Evolutionary conservation across 2,329 filamentous ascomycete genomes (phyloP).

Genomic region (Trichoderma harzianum): DNA sequence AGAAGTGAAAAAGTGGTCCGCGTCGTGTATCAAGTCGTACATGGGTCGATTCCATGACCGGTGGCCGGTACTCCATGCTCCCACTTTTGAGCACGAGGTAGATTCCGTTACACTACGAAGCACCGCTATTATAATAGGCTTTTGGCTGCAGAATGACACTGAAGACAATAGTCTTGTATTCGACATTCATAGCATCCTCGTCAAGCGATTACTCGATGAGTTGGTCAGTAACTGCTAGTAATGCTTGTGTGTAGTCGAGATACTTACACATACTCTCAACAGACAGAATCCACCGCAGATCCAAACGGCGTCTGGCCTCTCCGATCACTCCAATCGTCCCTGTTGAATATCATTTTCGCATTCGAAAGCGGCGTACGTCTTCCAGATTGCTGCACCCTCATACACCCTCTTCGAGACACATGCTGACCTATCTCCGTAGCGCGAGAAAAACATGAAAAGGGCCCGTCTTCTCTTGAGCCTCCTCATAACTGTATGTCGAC

Average conservation of each 20-base stretch:
- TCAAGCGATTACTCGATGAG: constrained; percentile 29
- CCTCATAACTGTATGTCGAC: constrained; percentile 34
- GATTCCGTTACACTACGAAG: constrained; percentile 27
- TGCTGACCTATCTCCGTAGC: constrained; percentile 25
- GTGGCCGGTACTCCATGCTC: constrained; percentile 41
- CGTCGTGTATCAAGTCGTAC: constrained; percentile 31
- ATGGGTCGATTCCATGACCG: constrained; percentile 40
- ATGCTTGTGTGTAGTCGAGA: no score
- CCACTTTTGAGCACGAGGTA: constrained; percentile 32
- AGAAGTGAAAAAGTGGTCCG: constrained; percentile 24
- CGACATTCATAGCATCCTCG: constrained; percentile 32
- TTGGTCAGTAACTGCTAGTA: constrained; percentile 25
- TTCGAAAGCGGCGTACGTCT: constrained; percentile 34
- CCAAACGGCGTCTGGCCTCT: constrained; percentile 28
- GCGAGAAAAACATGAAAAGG: constrained; percentile 30
- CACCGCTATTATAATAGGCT: constrained; percentile 38
- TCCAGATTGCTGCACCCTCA: neutral
- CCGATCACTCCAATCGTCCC: constrained; percentile 33
- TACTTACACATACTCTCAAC: neutral
- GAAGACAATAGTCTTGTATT: constrained; percentile 28
- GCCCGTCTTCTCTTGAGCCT: constrained; percentile 35
- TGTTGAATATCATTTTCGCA: constrained; percentile 40
- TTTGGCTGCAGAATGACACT: constrained; percentile 34
- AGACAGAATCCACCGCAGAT: constrained; percentile 20
- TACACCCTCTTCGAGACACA: neutral